Evolutionary conservation across 192 early-diverging fungal genomes (phyloP).

Genomic region (Geranomyces variabilis): DNA sequence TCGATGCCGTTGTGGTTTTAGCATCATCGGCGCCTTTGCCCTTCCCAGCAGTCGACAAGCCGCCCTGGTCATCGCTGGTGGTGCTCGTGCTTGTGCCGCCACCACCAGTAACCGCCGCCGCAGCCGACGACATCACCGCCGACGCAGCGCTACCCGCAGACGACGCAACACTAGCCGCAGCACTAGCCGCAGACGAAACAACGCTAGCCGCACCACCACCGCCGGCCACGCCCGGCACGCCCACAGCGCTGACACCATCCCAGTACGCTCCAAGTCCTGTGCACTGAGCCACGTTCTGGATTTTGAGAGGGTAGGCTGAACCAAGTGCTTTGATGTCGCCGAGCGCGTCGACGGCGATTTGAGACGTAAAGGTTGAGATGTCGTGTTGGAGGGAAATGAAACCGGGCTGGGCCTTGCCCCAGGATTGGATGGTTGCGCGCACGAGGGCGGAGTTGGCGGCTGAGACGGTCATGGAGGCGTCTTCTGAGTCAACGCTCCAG

Average conservation of each 20-base stretch:
- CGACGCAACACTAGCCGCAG: background rate
- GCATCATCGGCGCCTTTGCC: no score
- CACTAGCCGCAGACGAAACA: background rate
- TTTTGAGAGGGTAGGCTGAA: background rate
- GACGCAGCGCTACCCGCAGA: background rate
- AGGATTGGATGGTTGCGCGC: constrained; percentile 5
- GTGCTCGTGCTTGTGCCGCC: background rate
- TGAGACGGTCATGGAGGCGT: background rate
- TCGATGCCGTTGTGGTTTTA: background rate
- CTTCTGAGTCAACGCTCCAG: constrained; percentile 42
- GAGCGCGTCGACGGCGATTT: constrained; percentile 12
- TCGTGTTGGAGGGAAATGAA: constrained; percentile 54
- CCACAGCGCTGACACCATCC: background rate
- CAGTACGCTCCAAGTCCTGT: background rate
- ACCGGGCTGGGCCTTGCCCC: constrained; percentile 29
- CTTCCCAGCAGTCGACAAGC: background rate
- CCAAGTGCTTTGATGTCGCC: background rate
- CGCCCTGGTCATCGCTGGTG: background rate
- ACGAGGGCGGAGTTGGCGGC: background rate
- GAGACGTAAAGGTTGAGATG: constrained; percentile 15
- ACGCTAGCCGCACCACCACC: background rate
- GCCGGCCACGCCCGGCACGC: background rate
- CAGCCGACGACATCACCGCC: background rate
- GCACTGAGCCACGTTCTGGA: constrained; percentile 17
- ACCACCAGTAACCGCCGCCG: no score